Evolutionary conservation across 345 rosid species (phyloP).

Genomic region (Bruguiera parviflora): DNA sequence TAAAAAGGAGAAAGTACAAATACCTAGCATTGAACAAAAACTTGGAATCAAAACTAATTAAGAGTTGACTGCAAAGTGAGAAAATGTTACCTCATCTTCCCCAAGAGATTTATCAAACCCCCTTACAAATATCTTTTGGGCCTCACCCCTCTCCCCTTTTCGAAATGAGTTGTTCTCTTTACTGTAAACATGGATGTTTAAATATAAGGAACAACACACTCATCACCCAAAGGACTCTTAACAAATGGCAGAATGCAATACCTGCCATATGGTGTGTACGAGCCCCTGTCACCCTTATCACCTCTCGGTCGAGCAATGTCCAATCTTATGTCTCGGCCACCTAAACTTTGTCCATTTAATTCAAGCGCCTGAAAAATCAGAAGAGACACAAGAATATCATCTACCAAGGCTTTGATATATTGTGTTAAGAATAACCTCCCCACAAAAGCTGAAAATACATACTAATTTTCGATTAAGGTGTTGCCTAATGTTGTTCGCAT

Average conservation of each 20-base stretch:
- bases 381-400: neutral
- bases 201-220: neutral
- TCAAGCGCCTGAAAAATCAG: slow-evolving; percentile 52
- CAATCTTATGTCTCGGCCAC: slow-evolving; percentile 55
- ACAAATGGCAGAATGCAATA: slow-evolving; percentile 4
- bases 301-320: slow-evolving; percentile 75
- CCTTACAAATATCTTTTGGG: slow-evolving; percentile 42
- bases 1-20: neutral
- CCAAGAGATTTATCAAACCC: slow-evolving; percentile 55
- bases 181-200: slow-evolving; percentile 29
- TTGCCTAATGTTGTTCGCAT: too few species aligned
- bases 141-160: slow-evolving; percentile 45
- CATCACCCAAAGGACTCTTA: neutral
- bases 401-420: neutral
- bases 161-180: slow-evolving; percentile 43
- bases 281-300: slow-evolving; percentile 27
- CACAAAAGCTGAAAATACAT: neutral
- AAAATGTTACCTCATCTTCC: slow-evolving; percentile 51
- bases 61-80: neutral
- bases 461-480: too few species aligned
- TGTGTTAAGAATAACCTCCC: neutral
- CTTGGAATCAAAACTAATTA: neutral
- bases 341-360: slow-evolving; percentile 45
- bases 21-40: neutral
- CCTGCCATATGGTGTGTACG: slow-evolving; percentile 75